phyloP scores from a whole-genome alignment of 1,284 basidiomycete species.

The Pascua sp. region DNA sequence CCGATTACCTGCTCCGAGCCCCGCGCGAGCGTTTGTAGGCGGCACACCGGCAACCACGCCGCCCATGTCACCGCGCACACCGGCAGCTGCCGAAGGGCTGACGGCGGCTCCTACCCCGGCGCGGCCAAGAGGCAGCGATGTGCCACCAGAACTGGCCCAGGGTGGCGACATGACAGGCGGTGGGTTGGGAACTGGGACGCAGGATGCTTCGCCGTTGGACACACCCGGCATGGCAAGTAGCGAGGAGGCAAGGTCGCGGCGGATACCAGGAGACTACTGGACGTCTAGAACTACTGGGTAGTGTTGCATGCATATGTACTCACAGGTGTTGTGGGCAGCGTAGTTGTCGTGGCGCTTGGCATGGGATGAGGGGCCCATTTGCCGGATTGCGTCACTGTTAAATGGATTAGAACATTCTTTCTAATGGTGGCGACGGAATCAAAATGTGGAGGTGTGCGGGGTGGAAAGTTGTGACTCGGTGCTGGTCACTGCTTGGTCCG shows the following conservation, averaged over 20 bases:
- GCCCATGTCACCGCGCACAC: conserved; percentile 7
- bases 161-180: neutral
- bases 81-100: too few relatives aligned
- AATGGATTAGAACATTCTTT: too few relatives aligned
- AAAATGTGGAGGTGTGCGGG: too few relatives aligned
- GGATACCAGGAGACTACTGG: conserved; percentile 25
- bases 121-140: neutral
- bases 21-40: conserved; percentile 28
- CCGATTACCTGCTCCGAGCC: conserved; percentile 27
- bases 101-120: too few relatives aligned
- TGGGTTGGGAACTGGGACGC: neutral
- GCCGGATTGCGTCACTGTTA: too few relatives aligned
- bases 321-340: neutral
- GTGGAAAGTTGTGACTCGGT: too few relatives aligned
- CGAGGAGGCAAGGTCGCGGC: neutral
- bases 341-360: too few relatives aligned
- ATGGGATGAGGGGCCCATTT: too few relatives aligned
- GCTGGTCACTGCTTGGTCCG: too few relatives aligned
- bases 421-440: too few relatives aligned
- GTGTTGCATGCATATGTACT: conserved; percentile 15
- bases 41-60: conserved; percentile 31
- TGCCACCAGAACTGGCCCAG: neutral
- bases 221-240: neutral
- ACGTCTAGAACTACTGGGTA: conserved; percentile 16
- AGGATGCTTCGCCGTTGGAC: neutral